Percentiles rank a stretch among this genome's conserved stretches.
These are phyloP conservation scores for Salix brachista DNA, from an alignment of 345 rosid species.

Conservation along the genomic window DNA sequence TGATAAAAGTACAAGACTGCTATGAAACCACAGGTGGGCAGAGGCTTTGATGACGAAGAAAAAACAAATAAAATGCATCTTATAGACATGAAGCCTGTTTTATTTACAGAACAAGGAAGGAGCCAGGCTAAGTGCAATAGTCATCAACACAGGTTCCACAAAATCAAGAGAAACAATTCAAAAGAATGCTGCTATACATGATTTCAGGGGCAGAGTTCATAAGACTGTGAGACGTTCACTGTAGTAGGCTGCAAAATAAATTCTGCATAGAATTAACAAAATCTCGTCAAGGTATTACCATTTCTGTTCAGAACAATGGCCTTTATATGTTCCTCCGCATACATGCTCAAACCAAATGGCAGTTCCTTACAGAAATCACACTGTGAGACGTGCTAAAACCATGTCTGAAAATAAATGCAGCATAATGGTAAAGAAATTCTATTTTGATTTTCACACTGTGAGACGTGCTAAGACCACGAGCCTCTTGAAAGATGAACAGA, in stretches of 20 bases:
- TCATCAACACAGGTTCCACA: neutral
- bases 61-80: too few species aligned
- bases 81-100: neutral
- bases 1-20: neutral
- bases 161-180: too few species aligned
- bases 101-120: neutral
- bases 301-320: neutral
- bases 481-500: neutral
- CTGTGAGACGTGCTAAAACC: too few species aligned
- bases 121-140: neutral
- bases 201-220: neutral
- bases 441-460: neutral
- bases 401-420: neutral
- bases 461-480: neutral
- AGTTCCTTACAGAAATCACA: neutral
- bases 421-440: neutral
- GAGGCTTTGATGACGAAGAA: neutral
- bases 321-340: neutral
- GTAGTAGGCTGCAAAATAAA: neutral
- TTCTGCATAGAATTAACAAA: neutral
- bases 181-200: neutral
- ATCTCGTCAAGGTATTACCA: neutral
- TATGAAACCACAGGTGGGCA: neutral
- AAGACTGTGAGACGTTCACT: neutral
- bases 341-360: neutral